A percentile compares a stretch with the other conserved stretches of the same genome.
phyloP scores from a whole-genome alignment of 495 filamentous ascomycete species.

The Podospora pseudocomata region DNA sequence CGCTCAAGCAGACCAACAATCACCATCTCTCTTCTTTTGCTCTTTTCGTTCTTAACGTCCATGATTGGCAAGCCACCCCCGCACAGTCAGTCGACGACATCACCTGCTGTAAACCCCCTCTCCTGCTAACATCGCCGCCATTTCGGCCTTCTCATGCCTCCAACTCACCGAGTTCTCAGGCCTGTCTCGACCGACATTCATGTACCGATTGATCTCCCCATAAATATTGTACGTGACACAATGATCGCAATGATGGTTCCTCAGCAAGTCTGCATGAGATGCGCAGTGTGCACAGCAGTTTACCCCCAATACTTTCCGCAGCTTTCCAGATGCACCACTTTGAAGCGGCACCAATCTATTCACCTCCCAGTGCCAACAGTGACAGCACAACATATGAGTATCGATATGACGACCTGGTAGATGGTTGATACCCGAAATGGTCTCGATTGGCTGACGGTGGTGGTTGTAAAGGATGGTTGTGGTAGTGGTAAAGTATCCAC shows the following conservation, averaged over 20 bases:
- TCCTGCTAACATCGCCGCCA: neutral
- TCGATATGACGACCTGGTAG: neutral
- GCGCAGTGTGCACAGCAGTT: neutral
- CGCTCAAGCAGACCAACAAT: no score
- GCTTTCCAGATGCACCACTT: neutral
- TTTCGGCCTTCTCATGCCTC: slow-evolving; percentile 1
- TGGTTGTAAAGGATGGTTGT: neutral
- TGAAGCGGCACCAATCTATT: neutral
- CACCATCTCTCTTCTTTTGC: no score
- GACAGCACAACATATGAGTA: neutral
- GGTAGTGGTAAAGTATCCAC: neutral
- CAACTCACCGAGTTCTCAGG: neutral
- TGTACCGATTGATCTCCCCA: neutral
- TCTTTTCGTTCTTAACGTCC: no score
- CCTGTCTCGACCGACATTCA: neutral
- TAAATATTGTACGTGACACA: neutral
- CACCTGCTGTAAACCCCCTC: neutral
- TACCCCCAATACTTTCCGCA: neutral
- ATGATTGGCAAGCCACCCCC: no score
- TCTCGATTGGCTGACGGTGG: neutral
- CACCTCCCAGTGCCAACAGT: slow-evolving; percentile 1
- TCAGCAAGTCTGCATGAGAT: neutral
- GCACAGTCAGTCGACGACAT: no score
- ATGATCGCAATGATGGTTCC: neutral
- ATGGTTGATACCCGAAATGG: neutral